Evolutionary conservation across 345 rosid genomes (phyloP).

Genomic region (Eucalyptus globulus): DNA sequence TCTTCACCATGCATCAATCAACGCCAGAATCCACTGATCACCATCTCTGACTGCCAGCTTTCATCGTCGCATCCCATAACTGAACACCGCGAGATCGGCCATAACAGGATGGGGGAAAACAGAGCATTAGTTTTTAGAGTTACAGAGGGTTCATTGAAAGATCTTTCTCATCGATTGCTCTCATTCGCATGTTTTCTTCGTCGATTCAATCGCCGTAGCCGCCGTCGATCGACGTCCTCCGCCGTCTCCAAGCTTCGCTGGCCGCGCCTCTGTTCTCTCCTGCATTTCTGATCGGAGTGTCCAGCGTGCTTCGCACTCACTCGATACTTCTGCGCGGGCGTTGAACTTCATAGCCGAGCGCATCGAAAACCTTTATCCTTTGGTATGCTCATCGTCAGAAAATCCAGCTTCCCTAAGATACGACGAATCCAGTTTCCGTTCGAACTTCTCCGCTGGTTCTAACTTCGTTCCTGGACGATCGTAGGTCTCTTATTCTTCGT

Average conservation of each 20-base stretch:
- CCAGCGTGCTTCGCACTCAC: background rate
- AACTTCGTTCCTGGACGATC: no score
- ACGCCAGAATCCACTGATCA: no score
- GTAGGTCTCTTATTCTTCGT: background rate
- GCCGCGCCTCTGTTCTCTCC: background rate
- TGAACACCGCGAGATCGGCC: no score
- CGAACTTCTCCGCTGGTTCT: no score
- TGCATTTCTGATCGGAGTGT: background rate
- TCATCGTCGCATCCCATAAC: no score
- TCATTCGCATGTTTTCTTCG: background rate
- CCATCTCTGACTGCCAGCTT: rapidly evolving
- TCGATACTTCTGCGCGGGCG: background rate
- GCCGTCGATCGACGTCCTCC: background rate
- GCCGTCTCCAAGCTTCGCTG: background rate
- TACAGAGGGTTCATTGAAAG: background rate
- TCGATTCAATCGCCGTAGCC: background rate
- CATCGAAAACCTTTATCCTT: background rate
- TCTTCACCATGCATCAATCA: no score
- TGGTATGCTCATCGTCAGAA: no score
- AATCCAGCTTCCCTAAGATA: no score
- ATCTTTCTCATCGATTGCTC: background rate
- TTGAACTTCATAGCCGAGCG: background rate
- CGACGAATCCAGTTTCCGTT: no score
- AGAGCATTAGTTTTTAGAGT: no score
- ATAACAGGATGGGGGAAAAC: no score